A percentile compares a stretch with the other conserved stretches of the same genome.
These are phyloP conservation scores for Claviceps spartinae DNA, from an alignment of 2,329 filamentous ascomycete species.

Conservation along the genomic window DNA sequence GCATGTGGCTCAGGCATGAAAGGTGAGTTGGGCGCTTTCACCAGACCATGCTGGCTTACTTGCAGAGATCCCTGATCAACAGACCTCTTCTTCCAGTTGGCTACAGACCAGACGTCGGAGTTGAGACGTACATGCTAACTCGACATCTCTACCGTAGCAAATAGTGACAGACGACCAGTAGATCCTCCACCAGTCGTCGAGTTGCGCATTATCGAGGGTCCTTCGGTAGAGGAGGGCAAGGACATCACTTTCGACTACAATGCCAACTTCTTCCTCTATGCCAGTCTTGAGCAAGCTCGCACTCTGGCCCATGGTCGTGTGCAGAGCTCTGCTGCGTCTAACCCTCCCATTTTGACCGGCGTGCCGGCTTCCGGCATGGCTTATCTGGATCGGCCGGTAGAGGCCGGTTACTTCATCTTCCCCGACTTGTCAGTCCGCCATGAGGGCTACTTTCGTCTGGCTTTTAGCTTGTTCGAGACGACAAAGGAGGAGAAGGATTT, in stretches of 20 bases:
- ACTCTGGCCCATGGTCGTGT: constrained; percentile 71
- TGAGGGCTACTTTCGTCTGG: constrained; percentile 82
- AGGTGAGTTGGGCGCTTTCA: constrained; percentile 42
- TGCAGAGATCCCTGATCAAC: too few species aligned
- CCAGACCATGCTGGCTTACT: neutral
- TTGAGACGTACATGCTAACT: constrained; percentile 8
- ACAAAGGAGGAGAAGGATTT: constrained; percentile 74
- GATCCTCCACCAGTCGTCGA: constrained; percentile 92
- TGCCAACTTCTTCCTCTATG: constrained; percentile 94
- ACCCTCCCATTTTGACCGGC: constrained; percentile 77
- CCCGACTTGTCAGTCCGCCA: constrained; percentile 92
- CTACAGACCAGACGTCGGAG: neutral
- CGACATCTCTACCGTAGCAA: constrained; percentile 15
- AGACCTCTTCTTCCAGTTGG: too few species aligned
- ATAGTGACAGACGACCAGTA: constrained; percentile 69
- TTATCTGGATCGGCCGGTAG: constrained; percentile 74
- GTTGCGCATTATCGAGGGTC: constrained; percentile 69
- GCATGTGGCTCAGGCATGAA: constrained; percentile 93
- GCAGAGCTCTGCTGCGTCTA: constrained; percentile 50
- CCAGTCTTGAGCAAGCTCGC: constrained; percentile 77
- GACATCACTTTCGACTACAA: constrained; percentile 86
- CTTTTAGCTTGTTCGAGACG: constrained; percentile 88
- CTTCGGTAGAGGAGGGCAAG: constrained; percentile 42
- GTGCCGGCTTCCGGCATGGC: constrained; percentile 93
- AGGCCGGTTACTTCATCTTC: constrained; percentile 90